Conservation (phyloP, 1,139 yeast genomes). For the Candida sp. region DNA sequence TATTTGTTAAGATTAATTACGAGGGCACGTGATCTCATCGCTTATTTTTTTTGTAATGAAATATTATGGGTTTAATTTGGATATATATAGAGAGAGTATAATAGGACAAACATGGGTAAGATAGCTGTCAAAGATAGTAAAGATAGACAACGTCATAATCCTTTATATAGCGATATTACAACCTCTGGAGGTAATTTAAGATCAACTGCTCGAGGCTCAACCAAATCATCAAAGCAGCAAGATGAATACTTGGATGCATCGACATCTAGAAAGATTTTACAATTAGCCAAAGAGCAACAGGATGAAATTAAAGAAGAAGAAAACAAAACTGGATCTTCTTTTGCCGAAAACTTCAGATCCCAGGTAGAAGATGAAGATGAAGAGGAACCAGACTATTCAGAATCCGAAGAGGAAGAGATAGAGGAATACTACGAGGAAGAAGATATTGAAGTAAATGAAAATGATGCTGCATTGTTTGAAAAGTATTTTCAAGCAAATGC, state of each 20-base stretch:
- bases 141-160: constrained; percentile 64
- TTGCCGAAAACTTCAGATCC: constrained; percentile 21
- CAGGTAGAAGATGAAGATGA: constrained; percentile 32
- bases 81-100: neutral
- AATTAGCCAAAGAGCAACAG: constrained; percentile 89
- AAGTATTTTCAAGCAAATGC: constrained; percentile 50
- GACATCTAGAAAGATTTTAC: constrained; percentile 80
- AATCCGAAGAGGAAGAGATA: constrained; percentile 39
- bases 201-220: constrained; percentile 25
- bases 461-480: constrained; percentile 69
- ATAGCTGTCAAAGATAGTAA: constrained; percentile 47
- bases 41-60: constrained; percentile 4
- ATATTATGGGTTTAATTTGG: neutral
- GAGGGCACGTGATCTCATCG: constrained; percentile 6
- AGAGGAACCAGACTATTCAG: constrained; percentile 48
- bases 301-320: constrained; percentile 79
- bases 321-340: constrained; percentile 16
- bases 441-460: constrained; percentile 64
- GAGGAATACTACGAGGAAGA: constrained; percentile 41
- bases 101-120: constrained; percentile 56
- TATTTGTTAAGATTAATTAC: constrained; percentile 55
- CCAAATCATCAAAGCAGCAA: constrained; percentile 36
- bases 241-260: constrained; percentile 78
- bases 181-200: constrained; percentile 71
- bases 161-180: constrained; percentile 73